Conservation (phyloP, 108 stramenopile species). For the Cyclostephanos invisitatus region DNA sequence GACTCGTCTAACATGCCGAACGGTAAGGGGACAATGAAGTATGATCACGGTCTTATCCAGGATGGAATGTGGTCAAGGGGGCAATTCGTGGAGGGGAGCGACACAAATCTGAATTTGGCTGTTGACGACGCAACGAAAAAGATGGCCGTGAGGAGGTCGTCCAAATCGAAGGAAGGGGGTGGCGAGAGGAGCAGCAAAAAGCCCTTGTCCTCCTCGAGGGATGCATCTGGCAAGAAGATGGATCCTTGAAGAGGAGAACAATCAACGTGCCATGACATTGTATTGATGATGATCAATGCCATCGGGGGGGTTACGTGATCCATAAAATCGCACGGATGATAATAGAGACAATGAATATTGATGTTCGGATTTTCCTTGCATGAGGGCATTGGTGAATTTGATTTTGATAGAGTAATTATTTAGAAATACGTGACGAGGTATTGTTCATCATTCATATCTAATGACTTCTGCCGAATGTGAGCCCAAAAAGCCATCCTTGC, state of each 20-base stretch:
- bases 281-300: too few species aligned
- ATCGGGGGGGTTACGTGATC: too few species aligned
- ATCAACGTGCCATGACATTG: not conserved
- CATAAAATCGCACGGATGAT: too few species aligned
- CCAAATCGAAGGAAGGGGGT: slow-evolving; percentile 4
- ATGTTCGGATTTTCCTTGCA: too few species aligned
- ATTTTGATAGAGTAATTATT: not conserved
- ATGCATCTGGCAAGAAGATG: slow-evolving; percentile 2
- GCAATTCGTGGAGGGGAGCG: slow-evolving; percentile 43
- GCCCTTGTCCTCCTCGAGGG: slow-evolving; percentile 1
- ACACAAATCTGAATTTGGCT: slow-evolving; percentile 8
- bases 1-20: slow-evolving; percentile 40
- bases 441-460: not conserved
- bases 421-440: not conserved
- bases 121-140: slow-evolving; percentile 3
- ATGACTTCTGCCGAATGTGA: too few species aligned
- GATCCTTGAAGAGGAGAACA: slow-evolving; percentile 4
- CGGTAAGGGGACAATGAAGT: slow-evolving; percentile 49
- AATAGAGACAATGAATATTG: not conserved
- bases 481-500: too few species aligned
- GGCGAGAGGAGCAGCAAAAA: not conserved
- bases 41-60: slow-evolving; percentile 48
- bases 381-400: too few species aligned
- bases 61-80: slow-evolving; percentile 45
- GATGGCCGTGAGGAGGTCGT: not conserved